Percentiles rank a stretch among this genome's conserved stretches.
phyloP scores from a whole-genome alignment of 2,329 filamentous ascomycete genomes.

The Biscogniauxia sp. region DNA sequence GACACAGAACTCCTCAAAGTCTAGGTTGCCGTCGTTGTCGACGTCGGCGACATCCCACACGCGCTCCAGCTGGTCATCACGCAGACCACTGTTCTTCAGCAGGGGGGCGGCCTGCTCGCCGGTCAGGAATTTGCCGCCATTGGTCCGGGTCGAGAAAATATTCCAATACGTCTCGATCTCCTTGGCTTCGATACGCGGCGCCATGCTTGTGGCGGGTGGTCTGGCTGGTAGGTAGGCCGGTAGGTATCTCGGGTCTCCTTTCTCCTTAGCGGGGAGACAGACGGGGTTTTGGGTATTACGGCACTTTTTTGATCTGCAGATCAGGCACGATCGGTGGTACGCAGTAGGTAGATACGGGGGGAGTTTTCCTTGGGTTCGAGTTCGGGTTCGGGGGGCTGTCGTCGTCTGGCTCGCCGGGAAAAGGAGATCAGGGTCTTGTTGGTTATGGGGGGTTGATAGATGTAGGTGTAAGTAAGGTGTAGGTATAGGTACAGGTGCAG shows the following conservation, averaged over 20 bases:
- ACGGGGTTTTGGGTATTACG: neutral
- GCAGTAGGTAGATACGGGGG: no score
- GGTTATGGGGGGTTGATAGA: neutral
- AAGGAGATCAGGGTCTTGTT: neutral
- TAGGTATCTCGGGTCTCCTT: neutral
- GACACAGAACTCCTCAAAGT: conserved; percentile 99
- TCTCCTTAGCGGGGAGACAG: neutral
- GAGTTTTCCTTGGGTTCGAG: neutral
- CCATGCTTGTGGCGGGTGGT: conserved; percentile 39
- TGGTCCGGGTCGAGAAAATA: conserved; percentile 59
- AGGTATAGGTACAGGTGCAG: no score
- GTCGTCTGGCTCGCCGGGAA: neutral
- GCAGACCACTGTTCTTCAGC: conserved; percentile 61
- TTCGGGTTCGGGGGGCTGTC: neutral
- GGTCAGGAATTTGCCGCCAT: conserved; percentile 58
- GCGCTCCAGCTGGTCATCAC: conserved; percentile 80
- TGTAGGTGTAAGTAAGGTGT: no score
- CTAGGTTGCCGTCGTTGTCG: conserved; percentile 93
- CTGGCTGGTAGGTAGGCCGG: no score
- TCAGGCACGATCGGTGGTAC: no score
- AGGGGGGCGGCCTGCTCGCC: conserved; percentile 62
- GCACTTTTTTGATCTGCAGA: no score
- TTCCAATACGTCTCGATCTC: conserved; percentile 67
- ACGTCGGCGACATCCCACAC: conserved; percentile 98
- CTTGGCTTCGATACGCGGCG: conserved; percentile 59